Evolutionary conservation across 805 yeast species (phyloP).

Genomic region (Sugiyamaella valdiviana): DNA sequence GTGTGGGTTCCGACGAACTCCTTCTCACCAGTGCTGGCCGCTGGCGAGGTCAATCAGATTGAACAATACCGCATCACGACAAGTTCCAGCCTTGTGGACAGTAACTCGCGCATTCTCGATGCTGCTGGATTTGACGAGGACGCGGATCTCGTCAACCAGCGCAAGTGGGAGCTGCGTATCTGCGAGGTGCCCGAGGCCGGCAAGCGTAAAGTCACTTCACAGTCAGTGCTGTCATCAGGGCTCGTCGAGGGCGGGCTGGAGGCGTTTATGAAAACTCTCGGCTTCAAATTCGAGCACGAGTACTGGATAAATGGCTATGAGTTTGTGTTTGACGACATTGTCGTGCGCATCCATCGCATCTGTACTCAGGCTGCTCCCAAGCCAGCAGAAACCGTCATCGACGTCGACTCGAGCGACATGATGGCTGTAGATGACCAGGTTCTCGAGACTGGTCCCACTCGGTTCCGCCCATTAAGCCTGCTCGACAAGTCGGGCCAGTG

Average conservation of each 20-base stretch:
- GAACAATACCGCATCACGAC: constrained; percentile 32
- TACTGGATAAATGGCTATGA: constrained; percentile 57
- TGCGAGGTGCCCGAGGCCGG: constrained; percentile 37
- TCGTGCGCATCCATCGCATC: constrained; percentile 48
- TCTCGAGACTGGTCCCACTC: neutral
- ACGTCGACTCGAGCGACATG: constrained; percentile 3
- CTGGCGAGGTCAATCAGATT: constrained; percentile 30
- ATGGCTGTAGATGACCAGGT: constrained; percentile 2
- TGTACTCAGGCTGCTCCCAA: constrained; percentile 28
- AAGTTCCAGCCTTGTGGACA: constrained; percentile 6
- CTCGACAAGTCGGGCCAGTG: constrained; percentile 29
- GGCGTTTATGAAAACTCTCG: constrained; percentile 51
- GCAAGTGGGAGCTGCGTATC: constrained; percentile 28
- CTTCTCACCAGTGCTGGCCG: constrained; percentile 26
- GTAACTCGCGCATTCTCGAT: neutral
- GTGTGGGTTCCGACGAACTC: constrained; percentile 31
- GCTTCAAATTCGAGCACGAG: constrained; percentile 59
- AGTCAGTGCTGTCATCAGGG: constrained; percentile 55
- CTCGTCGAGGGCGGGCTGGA: constrained; percentile 34
- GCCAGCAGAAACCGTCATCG: constrained; percentile 20
- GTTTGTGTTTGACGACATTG: constrained; percentile 54
- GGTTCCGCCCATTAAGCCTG: constrained; percentile 11
- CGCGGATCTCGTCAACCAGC: constrained; percentile 7
- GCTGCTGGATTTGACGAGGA: constrained; percentile 10
- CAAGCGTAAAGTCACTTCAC: constrained; percentile 48